Percentiles rank a stretch among this genome's conserved stretches.
Conservation (phyloP, 1,139 yeast genomes). For the Suzukiozyma palmioleophila region DNA sequence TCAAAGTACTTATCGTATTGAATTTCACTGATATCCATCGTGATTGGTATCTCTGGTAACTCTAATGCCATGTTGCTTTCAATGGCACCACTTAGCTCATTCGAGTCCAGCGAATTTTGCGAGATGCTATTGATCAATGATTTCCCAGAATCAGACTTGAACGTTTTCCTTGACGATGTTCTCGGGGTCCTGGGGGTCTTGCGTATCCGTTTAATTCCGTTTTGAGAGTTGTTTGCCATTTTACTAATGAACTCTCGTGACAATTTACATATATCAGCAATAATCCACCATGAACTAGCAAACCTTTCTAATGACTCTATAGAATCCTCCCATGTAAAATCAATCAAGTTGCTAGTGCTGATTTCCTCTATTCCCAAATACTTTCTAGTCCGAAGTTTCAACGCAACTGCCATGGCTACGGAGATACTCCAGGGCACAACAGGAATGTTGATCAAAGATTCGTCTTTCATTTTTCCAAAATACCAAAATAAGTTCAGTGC, state of each 20-base stretch:
- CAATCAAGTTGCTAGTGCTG: not conserved
- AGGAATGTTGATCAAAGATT: slow-evolving; percentile 21
- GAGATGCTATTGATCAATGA: not conserved
- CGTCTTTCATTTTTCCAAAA: slow-evolving; percentile 16
- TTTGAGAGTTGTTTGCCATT: slow-evolving; percentile 11
- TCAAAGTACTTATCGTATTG: slow-evolving; percentile 24
- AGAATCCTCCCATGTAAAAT: slow-evolving; percentile 16
- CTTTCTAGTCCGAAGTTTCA: slow-evolving; percentile 11
- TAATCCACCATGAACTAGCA: slow-evolving; percentile 25
- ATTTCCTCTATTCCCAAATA: slow-evolving; percentile 8
- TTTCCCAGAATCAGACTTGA: not conserved
- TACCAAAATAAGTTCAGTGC: slow-evolving; percentile 26
- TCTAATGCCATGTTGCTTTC: not conserved
- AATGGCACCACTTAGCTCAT: not conserved
- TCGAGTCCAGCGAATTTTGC: too few relatives aligned
- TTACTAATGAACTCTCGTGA: slow-evolving; percentile 20
- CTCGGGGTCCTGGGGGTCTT: not conserved
- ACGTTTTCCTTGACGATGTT: not conserved
- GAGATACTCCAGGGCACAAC: slow-evolving; percentile 26
- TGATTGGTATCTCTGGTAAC: not conserved
- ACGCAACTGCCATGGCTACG: slow-evolving; percentile 13
- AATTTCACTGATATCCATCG: slow-evolving; percentile 5
- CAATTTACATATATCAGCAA: slow-evolving; percentile 24
- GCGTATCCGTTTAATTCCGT: slow-evolving; percentile 1
- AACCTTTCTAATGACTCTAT: slow-evolving; percentile 19